phyloP scores from a whole-genome alignment of 2,329 filamentous ascomycete species.

The Teratosphaeria gauchensis region DNA sequence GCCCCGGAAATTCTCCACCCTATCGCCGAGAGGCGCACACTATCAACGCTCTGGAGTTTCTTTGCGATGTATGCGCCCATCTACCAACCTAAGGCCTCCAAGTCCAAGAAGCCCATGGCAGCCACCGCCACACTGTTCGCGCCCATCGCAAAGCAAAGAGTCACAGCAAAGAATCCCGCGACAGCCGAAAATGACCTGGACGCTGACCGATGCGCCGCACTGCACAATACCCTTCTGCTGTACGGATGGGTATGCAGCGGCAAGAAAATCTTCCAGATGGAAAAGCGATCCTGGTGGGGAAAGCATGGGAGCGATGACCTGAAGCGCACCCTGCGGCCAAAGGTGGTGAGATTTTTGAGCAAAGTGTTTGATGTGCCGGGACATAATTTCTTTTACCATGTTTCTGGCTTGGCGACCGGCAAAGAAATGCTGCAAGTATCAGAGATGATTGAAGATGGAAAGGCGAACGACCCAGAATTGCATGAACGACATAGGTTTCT shows the following conservation, averaged over 20 bases:
- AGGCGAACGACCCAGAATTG: conserved; percentile 7
- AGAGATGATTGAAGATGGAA: conserved; percentile 19
- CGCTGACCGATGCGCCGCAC: conserved; percentile 22
- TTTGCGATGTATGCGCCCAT: neutral
- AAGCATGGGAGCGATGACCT: conserved; percentile 19
- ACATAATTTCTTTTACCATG: conserved; percentile 26
- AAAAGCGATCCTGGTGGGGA: conserved; percentile 24
- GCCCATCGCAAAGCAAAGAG: conserved; percentile 22
- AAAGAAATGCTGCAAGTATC: conserved; percentile 21
- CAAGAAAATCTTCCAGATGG: conserved; percentile 20
- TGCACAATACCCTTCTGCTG: conserved; percentile 26
- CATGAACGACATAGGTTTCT: conserved; percentile 21
- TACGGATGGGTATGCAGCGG: conserved; percentile 26
- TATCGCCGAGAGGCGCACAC: neutral
- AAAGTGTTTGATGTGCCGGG: conserved; percentile 25
- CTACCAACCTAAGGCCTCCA: neutral
- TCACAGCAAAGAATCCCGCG: conserved; percentile 16
- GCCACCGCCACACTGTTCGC: conserved; percentile 15
- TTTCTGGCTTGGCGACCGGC: conserved; percentile 18
- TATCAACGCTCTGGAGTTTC: neutral
- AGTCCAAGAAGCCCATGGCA: neutral
- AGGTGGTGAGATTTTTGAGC: conserved; percentile 19
- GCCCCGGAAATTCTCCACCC: neutral
- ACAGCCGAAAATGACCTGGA: conserved; percentile 16
- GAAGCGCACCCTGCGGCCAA: conserved; percentile 18